phyloP scores from a whole-genome alignment of 1,284 basidiomycete genomes.

The Puccinia coronata region DNA sequence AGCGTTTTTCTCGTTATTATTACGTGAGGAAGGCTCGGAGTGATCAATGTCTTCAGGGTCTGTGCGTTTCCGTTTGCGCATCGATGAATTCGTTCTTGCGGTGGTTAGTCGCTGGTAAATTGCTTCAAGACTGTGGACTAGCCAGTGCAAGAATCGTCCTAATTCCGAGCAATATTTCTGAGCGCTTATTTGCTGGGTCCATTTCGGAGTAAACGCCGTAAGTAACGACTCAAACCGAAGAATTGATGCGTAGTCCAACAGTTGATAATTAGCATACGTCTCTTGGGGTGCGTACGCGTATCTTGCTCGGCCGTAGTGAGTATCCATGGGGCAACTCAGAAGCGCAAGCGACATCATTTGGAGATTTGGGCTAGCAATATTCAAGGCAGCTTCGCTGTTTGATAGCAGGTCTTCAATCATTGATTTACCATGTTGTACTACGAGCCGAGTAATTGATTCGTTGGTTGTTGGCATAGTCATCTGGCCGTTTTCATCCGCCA shows the following conservation, averaged over 20 bases:
- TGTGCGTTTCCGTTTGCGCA: slow-evolving; percentile 25
- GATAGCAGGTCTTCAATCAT: slow-evolving; percentile 39
- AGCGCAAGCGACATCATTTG: slow-evolving; percentile 37
- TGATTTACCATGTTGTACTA: slow-evolving; percentile 34
- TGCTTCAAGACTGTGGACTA: slow-evolving; percentile 11
- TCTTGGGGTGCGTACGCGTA: background rate
- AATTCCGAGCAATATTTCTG: slow-evolving; percentile 14
- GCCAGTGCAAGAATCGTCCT: slow-evolving; percentile 37
- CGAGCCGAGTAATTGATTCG: slow-evolving; percentile 19
- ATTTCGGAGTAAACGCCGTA: slow-evolving; percentile 21
- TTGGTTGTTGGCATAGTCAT: slow-evolving; percentile 14
- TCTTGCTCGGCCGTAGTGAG: slow-evolving; percentile 6
- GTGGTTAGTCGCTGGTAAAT: slow-evolving; percentile 9
- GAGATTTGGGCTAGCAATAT: slow-evolving; percentile 9
- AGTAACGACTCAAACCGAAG: slow-evolving; percentile 30
- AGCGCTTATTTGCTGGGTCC: slow-evolving; percentile 9
- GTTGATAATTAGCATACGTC: slow-evolving; percentile 32
- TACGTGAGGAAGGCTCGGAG: background rate
- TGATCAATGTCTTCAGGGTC: slow-evolving; percentile 4
- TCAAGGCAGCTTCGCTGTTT: slow-evolving; percentile 30
- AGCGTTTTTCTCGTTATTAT: background rate
- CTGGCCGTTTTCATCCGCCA: slow-evolving; percentile 24
- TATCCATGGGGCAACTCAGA: slow-evolving; percentile 40
- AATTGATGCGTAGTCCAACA: slow-evolving; percentile 34
- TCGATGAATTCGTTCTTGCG: too few relatives aligned